Percentiles rank a stretch among this genome's conserved stretches.
phyloP scores from a whole-genome alignment of 2,329 filamentous ascomycete genomes.

The Penicillium brevicompactum region DNA sequence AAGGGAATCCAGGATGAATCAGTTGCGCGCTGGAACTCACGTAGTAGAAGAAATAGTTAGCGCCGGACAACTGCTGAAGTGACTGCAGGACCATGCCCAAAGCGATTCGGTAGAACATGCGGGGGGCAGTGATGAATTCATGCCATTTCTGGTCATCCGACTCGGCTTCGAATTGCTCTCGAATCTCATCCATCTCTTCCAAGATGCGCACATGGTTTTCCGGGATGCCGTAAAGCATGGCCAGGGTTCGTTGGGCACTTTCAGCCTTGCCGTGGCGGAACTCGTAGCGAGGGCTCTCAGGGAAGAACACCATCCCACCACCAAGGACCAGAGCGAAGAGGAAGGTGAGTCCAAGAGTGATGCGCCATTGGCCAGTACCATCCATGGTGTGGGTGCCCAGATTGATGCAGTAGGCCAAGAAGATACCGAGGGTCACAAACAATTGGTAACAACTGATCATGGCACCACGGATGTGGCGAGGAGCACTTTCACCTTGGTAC shows the following conservation, averaged over 20 bases:
- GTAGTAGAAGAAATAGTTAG: conserved; percentile 60
- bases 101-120: conserved; percentile 48
- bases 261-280: conserved; percentile 58
- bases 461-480: conserved; percentile 49
- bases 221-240: conserved; percentile 57
- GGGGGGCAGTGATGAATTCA: conserved; percentile 48
- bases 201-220: conserved; percentile 57
- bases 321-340: conserved; percentile 59
- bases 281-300: conserved; percentile 60
- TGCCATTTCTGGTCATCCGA: conserved; percentile 41
- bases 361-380: conserved; percentile 51
- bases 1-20: not conserved
- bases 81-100: conserved; percentile 47
- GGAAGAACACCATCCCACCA: conserved; percentile 58
- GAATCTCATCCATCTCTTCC: conserved; percentile 59
- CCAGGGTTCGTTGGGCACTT: conserved; percentile 54
- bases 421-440: conserved; percentile 52
- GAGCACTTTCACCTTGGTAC: conserved; percentile 51
- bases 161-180: conserved; percentile 59
- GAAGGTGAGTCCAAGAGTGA: conserved; percentile 60
- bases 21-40: conserved; percentile 22
- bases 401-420: conserved; percentile 50
- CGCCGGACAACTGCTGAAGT: conserved; percentile 49
- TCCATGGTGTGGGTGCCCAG: conserved; percentile 42
- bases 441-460: conserved; percentile 52